These are phyloP conservation scores for Quercus robur DNA, from an alignment of 306 rosid genomes.

Conservation along the genomic window DNA sequence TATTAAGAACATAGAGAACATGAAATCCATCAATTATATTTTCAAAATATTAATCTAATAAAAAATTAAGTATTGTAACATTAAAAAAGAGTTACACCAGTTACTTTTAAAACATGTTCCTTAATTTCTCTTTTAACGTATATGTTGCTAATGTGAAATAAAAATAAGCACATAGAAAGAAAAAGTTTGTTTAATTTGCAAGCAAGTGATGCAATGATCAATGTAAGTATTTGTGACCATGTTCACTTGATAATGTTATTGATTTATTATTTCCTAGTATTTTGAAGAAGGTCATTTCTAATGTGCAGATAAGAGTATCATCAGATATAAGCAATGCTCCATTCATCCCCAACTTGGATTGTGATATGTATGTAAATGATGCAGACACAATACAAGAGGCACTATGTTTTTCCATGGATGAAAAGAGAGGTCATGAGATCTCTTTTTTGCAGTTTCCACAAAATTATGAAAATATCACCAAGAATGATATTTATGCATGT, in stretches of 20 bases:
- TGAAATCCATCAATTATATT: too few species aligned
- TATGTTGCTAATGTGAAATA: too few species aligned
- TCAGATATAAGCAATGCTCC: slow-evolving; percentile 64
- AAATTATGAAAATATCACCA: slow-evolving; percentile 32
- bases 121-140: too few species aligned
- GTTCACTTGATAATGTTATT: background rate
- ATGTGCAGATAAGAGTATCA: slow-evolving; percentile 62
- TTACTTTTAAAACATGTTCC: too few species aligned
- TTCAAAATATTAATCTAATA: too few species aligned
- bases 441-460: slow-evolving; percentile 66
- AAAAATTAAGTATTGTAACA: too few species aligned
- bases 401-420: slow-evolving; percentile 65
- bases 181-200: too few species aligned
- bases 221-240: background rate
- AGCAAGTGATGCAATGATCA: too few species aligned
- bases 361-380: slow-evolving; percentile 65
- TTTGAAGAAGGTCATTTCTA: background rate
- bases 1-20: too few species aligned
- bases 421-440: slow-evolving; percentile 42
- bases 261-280: background rate
- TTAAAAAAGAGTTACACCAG: too few species aligned
- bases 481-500: slow-evolving; percentile 46
- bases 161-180: too few species aligned
- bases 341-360: slow-evolving; percentile 62
- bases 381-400: slow-evolving; percentile 44